Evolutionary conservation across 768 basidiomycete species (phyloP).

Genomic region (Boletus subcaerulescens): DNA sequence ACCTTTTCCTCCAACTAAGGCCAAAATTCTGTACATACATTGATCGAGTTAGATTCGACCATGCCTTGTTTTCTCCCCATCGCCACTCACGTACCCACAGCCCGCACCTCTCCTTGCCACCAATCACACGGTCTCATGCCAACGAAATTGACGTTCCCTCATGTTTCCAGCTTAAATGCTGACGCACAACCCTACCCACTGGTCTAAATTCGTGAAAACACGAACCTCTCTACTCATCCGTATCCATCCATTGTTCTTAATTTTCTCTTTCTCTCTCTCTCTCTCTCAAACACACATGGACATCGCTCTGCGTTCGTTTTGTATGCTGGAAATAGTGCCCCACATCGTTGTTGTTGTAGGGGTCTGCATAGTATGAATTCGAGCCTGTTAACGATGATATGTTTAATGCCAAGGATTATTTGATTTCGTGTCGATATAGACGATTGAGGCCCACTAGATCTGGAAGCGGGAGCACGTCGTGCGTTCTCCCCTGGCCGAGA

Average conservation of each 20-base stretch:
- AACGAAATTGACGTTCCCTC: not conserved
- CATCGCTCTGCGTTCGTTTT: slow-evolving; percentile 8
- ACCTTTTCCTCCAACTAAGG: slow-evolving; percentile 2
- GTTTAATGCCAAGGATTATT: not conserved
- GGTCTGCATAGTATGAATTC: slow-evolving; percentile 5
- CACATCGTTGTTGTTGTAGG: not conserved
- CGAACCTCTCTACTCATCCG: not conserved
- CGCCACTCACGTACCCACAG: not conserved
- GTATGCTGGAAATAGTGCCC: slow-evolving; percentile 1
- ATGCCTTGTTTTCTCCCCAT: not conserved
- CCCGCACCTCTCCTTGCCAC: not conserved
- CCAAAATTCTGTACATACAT: not conserved
- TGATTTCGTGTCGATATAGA: not conserved
- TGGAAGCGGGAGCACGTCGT: too few relatives aligned
- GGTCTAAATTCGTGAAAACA: not conserved
- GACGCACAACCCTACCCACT: not conserved
- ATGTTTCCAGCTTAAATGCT: not conserved
- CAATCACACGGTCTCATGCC: too few relatives aligned
- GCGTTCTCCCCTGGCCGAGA: too few relatives aligned
- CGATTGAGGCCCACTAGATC: too few relatives aligned
- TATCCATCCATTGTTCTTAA: not conserved
- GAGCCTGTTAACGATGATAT: slow-evolving; percentile 2
- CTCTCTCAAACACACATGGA: not conserved
- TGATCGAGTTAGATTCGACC: not conserved
- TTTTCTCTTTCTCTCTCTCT: not conserved